Evolutionary conservation across 2,329 filamentous ascomycete genomes (phyloP), one percentile per base, ranked within the genome.

Genomic region (Elsinoe batatas): DNA sequence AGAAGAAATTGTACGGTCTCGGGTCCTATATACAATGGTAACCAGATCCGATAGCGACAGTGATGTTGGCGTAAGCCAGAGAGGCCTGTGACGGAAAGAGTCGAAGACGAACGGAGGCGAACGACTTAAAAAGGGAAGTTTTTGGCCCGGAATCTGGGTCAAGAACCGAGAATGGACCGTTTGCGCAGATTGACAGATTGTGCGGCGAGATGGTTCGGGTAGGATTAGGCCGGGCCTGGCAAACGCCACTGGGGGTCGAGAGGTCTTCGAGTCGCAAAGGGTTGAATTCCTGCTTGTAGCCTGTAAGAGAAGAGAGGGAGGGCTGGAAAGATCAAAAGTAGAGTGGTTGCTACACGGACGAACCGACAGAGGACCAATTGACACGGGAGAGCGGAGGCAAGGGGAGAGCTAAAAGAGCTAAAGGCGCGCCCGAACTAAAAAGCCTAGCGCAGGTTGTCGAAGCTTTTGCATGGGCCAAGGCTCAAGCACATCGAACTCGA

Each of bases 21-120:
- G 40, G 18, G 26, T 22, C 40, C 40, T 49, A 49, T 49, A 30
- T 49, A 49, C 26, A 49, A 26, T 49, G 44, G 44, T 26, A 35
- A 35, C 40, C 40, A 44, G 40, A 12, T 49, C 26, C 26, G 26
- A 49, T 49, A 35, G 15, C 44, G 26, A 35, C 26, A 49, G 44
- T 33, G 44, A 15, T 33, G 44, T 49, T 35, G 44, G 44, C 44
- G 44, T 33, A 35, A 49, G 44, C 30, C 30, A 26, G 26, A 49
- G 26, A 13, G 18, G 26, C 40, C 18, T 26, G 20, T 26, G 40
- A 11, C 18, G 26, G 18, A 44, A 22, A 44, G 40, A 44, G 40
- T 18, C 40, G 40, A 26, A 26, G 40, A 30, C 30, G 18, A 17
- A 44, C 10, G 8, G 18, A 44, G 40, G 20, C 40, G 40, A 26